Evolutionary conservation across 2,329 filamentous ascomycete genomes (phyloP), one percentile per base, ranked within the genome.

Genomic region (Pyrenophora tritici-repentis): DNA sequence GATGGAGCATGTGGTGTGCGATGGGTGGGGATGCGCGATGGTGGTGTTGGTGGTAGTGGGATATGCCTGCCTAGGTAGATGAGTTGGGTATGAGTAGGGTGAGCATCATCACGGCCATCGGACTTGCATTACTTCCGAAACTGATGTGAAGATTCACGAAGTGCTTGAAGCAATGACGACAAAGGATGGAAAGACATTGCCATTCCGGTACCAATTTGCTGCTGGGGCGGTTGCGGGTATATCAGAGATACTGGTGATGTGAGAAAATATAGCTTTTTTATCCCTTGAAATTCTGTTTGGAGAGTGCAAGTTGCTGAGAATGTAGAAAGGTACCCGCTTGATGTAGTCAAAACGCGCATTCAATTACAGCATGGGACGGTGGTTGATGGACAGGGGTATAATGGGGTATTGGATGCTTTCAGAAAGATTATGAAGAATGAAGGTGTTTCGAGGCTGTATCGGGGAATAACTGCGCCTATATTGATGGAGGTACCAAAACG

Each of bases 401-500:
- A 38, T n/a, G 65, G 66, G 1, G 64, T 68, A 3, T 13, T 66
- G 14, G 66, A 70, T 32, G 68, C 65, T 33, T 70, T 68, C 17
- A 53, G 58, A 9, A 67, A 70, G 50, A 70, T 70, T 16, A 47
- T 65, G 2, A 42, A 39, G 29, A 59, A 63, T 49, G 66, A 70
- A 50, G 65, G 63, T 14, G 55, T 50, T 4, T 45, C 57, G 16
- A 55, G 59, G 33, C 34, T 70, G 13, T 68, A 70, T 44, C 60
- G 66, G 9, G 66, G 66, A 7, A 70, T 67, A n/a, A 66, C 65
- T 4, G 66, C 66, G 7, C 66, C 66, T 1, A 68, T 70, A 31
- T 41, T 70, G 46, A 70, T 70, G 66, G 66, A 70, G 44, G 63
- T 69, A 0, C 66, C 66, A 1, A 69, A 69, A 41, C 58, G 62